These are phyloP conservation scores for Leptographium flavum DNA, from an alignment of 2,329 filamentous ascomycete species.

Conservation along the genomic window DNA sequence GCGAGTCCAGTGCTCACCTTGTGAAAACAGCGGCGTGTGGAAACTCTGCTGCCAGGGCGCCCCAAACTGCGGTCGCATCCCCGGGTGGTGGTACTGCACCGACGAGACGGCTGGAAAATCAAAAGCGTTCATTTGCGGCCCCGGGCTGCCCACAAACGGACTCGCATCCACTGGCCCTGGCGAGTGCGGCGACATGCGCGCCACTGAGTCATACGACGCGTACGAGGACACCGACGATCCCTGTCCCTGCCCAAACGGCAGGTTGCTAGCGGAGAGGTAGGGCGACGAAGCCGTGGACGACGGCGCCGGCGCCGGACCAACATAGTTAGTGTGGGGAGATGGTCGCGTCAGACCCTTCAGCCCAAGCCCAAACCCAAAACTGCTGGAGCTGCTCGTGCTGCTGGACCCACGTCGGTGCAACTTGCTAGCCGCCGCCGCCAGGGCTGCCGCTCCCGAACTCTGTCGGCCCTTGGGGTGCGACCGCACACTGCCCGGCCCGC, in stretches of 20 bases:
- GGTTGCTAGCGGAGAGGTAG: conserved; percentile 6
- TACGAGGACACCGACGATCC: conserved; percentile 13
- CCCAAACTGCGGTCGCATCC: conserved; percentile 12
- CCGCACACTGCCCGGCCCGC: conserved; percentile 14
- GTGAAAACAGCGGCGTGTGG: conserved; percentile 10
- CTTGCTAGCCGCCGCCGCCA: conserved; percentile 7
- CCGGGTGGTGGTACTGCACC: conserved; percentile 9
- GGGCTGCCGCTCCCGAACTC: conserved; percentile 4
- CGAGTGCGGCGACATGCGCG: conserved; percentile 12
- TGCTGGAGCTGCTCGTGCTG: conserved; percentile 11
- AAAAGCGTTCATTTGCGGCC: conserved; percentile 10
- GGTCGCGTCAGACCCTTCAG: conserved; percentile 12
- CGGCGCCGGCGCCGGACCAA: conserved; percentile 10
- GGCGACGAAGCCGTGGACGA: conserved; percentile 12
- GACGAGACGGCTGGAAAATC: conserved; percentile 5
- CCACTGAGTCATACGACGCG: conserved; percentile 10
- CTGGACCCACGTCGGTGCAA: conserved; percentile 11
- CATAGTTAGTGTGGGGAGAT: conserved; percentile 13
- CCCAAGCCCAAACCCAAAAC: conserved; percentile 12
- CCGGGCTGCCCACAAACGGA: conserved; percentile 12
- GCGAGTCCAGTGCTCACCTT: conserved; percentile 2
- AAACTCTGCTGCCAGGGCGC: conserved; percentile 12
- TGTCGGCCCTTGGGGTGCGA: conserved; percentile 13
- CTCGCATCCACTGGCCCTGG: conserved; percentile 9
- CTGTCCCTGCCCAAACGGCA: conserved; percentile 6